Percentiles rank a stretch among this genome's conserved stretches.
Evolutionary conservation across 768 basidiomycete species (phyloP).

Genomic region (Tulasnella sp.): DNA sequence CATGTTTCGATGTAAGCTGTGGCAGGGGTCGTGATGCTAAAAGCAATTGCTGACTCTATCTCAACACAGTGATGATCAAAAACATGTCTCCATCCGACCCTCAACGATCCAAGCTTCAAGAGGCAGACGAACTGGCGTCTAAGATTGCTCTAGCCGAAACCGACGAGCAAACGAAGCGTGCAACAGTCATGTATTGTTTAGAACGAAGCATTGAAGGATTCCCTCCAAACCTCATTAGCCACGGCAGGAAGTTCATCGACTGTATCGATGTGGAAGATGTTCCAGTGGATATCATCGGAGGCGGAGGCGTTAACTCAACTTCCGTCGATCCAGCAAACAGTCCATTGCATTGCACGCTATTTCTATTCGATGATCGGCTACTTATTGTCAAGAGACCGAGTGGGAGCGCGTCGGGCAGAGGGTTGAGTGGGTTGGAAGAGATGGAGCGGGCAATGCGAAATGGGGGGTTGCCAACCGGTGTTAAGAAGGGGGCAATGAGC

Average conservation of each 20-base stretch:
- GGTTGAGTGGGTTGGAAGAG: constrained; percentile 66
- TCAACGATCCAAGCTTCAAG: constrained; percentile 65
- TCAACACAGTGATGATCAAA: constrained; percentile 63
- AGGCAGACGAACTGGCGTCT: constrained; percentile 80
- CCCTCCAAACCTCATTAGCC: constrained; percentile 82
- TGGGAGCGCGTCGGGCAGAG: constrained; percentile 63
- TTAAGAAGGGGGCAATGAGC: constrained; percentile 70
- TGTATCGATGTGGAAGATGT: constrained; percentile 87
- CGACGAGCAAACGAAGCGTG: constrained; percentile 83
- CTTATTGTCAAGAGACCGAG: constrained; percentile 80
- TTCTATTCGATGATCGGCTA: constrained; percentile 90
- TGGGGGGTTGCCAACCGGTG: constrained; percentile 48
- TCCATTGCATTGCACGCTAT: constrained; percentile 72
- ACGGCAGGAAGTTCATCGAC: constrained; percentile 78
- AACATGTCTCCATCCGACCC: constrained; percentile 70
- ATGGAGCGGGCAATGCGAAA: constrained; percentile 51
- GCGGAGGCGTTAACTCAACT: constrained; percentile 37
- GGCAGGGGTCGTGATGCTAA: neutral
- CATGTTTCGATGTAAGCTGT: constrained; percentile 51
- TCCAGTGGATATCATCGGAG: constrained; percentile 22
- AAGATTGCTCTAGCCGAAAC: constrained; percentile 87
- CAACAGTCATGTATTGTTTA: constrained; percentile 78
- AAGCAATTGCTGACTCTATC: neutral
- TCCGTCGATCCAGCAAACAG: constrained; percentile 32
- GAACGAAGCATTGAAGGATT: constrained; percentile 81